Percentiles rank a stretch among this genome's conserved stretches.
Conservation (phyloP, 2,329 filamentous ascomycete species). For the Tricladium varicosporioides region DNA sequence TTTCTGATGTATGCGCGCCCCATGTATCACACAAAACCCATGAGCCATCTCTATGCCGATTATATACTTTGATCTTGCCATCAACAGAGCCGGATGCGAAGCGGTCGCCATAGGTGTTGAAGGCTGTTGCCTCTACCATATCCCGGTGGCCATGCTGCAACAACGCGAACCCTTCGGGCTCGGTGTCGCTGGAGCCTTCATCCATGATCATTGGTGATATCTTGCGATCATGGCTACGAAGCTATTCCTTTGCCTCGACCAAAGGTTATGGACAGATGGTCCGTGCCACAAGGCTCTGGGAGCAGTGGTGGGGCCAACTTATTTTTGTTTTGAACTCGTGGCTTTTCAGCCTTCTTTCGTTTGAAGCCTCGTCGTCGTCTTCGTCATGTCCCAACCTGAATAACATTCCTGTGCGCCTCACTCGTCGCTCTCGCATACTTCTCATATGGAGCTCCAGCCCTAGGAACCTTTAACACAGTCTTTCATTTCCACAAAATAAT, state of each 20-base stretch:
- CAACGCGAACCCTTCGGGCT: conserved; percentile 40
- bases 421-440: not conserved
- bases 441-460: conserved; percentile 4
- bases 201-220: conserved; percentile 21
- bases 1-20: conserved; percentile 86
- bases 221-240: not conserved
- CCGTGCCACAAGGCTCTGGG: conserved; percentile 3
- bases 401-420: not conserved
- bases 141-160: conserved; percentile 72
- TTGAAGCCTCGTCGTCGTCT: conserved; percentile 1
- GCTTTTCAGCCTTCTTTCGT: conserved; percentile 11
- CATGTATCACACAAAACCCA: conserved; percentile 86
- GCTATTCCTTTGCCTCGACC: not conserved
- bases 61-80: conserved; percentile 90
- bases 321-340: conserved; percentile 9
- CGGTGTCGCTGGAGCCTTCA: conserved; percentile 12
- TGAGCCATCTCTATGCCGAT: conserved; percentile 71
- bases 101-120: conserved; percentile 89
- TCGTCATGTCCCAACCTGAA: not conserved
- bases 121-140: conserved; percentile 56
- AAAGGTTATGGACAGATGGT: not conserved
- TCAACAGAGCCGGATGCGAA: conserved; percentile 90
- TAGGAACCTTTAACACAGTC: not conserved
- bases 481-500: conserved; percentile 7
- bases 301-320: not conserved